Evolutionary conservation across 176 grass and related monocot genomes (phyloP).

Genomic region (Poa annua): DNA sequence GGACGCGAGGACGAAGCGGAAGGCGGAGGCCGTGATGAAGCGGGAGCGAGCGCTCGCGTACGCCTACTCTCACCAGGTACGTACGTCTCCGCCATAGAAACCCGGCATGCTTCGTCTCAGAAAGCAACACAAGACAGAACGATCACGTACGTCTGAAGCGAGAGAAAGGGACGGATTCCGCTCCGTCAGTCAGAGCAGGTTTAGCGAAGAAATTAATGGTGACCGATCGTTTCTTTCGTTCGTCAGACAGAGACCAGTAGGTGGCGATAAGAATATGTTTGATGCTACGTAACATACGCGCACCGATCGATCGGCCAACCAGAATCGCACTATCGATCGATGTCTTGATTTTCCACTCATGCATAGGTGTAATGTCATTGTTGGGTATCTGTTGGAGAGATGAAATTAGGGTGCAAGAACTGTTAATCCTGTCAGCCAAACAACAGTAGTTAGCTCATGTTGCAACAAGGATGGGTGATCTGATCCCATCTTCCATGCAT

Average conservation of each 20-base stretch:
- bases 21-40: constrained; percentile 87
- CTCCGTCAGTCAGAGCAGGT: neutral
- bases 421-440: constrained; percentile 7
- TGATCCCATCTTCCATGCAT: too few relatives aligned
- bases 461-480: neutral
- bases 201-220: neutral
- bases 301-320: neutral
- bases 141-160: neutral
- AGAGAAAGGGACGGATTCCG: neutral
- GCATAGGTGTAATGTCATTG: neutral
- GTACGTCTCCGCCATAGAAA: neutral
- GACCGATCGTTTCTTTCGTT: too few relatives aligned
- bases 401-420: neutral
- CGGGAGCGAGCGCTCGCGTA: constrained; percentile 88
- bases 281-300: neutral
- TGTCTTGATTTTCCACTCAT: neutral
- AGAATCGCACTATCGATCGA: neutral
- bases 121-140: too few relatives aligned
- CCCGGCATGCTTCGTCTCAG: neutral
- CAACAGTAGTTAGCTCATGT: neutral
- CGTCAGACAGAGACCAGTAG: neutral
- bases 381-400: neutral
- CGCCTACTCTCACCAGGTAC: constrained; percentile 95
- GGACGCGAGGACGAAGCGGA: constrained; percentile 65
- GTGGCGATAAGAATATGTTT: constrained; percentile 1